Evolutionary conservation across 192 early-diverging fungal species (phyloP), one percentile per base, ranked within the genome.

Genomic region (Umbelopsis sp.): DNA sequence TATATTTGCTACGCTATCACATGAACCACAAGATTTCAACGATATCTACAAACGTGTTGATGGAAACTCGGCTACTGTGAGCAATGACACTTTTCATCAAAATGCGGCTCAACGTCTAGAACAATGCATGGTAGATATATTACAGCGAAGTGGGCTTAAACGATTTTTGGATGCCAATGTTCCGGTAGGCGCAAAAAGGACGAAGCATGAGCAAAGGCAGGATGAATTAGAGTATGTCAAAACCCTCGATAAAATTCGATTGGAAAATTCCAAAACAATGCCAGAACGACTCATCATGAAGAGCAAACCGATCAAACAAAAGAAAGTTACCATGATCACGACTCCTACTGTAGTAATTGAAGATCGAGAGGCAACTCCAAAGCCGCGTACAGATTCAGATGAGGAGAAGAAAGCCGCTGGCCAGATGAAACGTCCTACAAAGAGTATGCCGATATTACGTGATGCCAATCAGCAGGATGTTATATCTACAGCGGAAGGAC

Each of bases 261-360:
- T 35, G 2, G 27, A 61, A 6, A 61, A 61, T 61, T 61, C 55
- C 55, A 61, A 61, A n/a, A 61, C 55, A 8, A 2, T 61, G 11
- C 12, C 25, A 18, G 55, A 61, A 18, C 55, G 55, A 35, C 55
- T 35, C 16, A 61, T 61, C 18, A 12, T 61, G 13, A 61, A 61
- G 25, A 61, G 3, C 30, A 61, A 61, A 12, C 25, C 55, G 6
- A 16, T 30, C 55, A 61, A 61, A 12, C 30, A 61, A 61, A 61
- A 61, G 30, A 61, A 35, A 35, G 55, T 61, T 4, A 61, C 55
- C 8, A 61, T 61, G 55, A 61, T 61, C 33, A 30, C 55, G 13
- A 30, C 16, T 16, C 55, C 55, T 2, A 61, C 55, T 18, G 55
- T 30, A 13, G 55, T 61, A 6, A 61, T 61, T 35, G 55, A 30